Base-by-base conservation (phyloP, 129 eudicot genomes). In the Dittrichia graveolens region DNA sequence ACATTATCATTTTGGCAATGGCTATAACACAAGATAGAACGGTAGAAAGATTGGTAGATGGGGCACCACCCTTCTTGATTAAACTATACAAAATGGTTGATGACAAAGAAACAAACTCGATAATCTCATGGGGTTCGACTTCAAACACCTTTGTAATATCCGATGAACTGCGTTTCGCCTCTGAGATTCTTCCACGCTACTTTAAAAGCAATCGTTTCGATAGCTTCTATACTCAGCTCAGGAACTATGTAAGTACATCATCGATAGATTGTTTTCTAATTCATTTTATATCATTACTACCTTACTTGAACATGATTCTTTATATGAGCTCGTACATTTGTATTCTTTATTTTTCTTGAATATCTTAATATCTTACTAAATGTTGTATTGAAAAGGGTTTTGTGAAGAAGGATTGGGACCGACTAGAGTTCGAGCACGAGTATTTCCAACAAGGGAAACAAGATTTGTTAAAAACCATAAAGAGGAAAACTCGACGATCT, bases 11-110 rank as follows among this genome's bases (percentile, higher is more conserved):
- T 24, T 24, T 24, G 31, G 31, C 12, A 43, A 39, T 5, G 48
- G 19, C 49, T 53, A 12, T 2, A 24, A 24, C 31, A 24, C 31
- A 24, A 24, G 31, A 61, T 5, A 50, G 40, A 63, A 49, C 11
- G n/a, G 2, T 13, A 54, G 46, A n/a, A 24, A 16, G 2, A 71
- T 8, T 62, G n/a, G 48, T 45, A 5, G 50, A 9, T 52, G 53
- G 49, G 13, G 65, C 64, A 38, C 61, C 75, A 8, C 61, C 61
- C 5, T 76, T 67, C 68, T 58, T 58, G 80, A 67, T 58, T 60
- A 76, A 58, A 19, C 49, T 76, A 69, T 76, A 76, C 41, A 6
- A 37, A 35, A 67, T 76, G 69, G 80, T 76, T 18, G 67, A 76
- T 6, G 75, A 75, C 58, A 24, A 76, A 41, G 39, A 39, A 18